These are phyloP conservation scores for Chaetomium tenue DNA, from an alignment of 495 filamentous ascomycete genomes.

Conservation along the genomic window DNA sequence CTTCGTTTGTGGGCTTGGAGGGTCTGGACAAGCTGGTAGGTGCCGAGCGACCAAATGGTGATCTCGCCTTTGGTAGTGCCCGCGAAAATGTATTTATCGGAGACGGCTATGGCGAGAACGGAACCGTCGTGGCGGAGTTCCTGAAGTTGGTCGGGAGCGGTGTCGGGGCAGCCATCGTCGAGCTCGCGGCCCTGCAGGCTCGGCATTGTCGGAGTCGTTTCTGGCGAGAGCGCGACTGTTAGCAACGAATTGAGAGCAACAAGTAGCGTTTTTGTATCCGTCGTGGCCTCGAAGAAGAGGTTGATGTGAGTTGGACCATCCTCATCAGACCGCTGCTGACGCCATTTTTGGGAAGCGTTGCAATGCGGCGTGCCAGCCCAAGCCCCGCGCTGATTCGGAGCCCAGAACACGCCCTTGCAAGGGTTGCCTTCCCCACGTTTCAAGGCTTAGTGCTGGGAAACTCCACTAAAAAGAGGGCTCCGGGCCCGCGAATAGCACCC, in stretches of 20 bases:
- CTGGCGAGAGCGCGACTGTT: not conserved
- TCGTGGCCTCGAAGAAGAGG: too few species aligned
- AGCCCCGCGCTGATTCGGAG: slow-evolving; percentile 22
- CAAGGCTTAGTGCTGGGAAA: slow-evolving; percentile 2
- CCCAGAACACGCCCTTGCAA: slow-evolving; percentile 19
- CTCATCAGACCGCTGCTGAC: not conserved
- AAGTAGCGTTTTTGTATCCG: too few species aligned
- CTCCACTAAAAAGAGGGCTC: slow-evolving; percentile 9
- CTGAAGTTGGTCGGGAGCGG: slow-evolving; percentile 60
- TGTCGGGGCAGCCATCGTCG: slow-evolving; percentile 41
- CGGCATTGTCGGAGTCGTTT: slow-evolving; percentile 24
- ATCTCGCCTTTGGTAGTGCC: slow-evolving; percentile 93
- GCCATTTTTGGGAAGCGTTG: slow-evolving; percentile 20
- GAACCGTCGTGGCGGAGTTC: slow-evolving; percentile 68
- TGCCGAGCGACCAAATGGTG: slow-evolving; percentile 81
- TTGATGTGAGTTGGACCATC: not conserved
- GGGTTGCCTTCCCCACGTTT: slow-evolving; percentile 21
- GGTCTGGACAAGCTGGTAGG: slow-evolving; percentile 71
- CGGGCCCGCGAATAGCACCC: not conserved
- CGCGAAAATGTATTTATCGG: slow-evolving; percentile 67
- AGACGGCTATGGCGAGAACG: slow-evolving; percentile 68
- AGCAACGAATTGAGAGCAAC: not conserved
- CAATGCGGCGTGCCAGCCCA: not conserved
- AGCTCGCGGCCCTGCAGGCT: slow-evolving; percentile 41
- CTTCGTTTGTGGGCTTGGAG: slow-evolving; percentile 87